Conservation (phyloP, 192 early-diverging fungal species). For the Linnemannia exigua region DNA sequence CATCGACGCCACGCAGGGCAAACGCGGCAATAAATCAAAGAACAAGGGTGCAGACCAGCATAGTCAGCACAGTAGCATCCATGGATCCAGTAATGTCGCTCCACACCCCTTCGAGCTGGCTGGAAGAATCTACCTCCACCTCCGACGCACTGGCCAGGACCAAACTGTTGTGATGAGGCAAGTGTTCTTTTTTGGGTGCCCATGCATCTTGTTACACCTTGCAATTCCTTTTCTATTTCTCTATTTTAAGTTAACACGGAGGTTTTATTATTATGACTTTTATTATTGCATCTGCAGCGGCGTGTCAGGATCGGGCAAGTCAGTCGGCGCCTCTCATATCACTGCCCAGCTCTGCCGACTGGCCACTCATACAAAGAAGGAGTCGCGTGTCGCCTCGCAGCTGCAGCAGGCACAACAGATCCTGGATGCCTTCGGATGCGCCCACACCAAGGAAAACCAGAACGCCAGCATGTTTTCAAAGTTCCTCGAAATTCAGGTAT, state of each 20-base stretch:
- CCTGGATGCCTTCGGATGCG: constrained; percentile 85
- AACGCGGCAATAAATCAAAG: constrained; percentile 1
- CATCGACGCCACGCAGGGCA: not conserved
- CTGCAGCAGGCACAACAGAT: constrained; percentile 78
- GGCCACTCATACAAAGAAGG: constrained; percentile 81
- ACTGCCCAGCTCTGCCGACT: constrained; percentile 81
- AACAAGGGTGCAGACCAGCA: constrained; percentile 28
- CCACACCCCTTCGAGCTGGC: constrained; percentile 82
- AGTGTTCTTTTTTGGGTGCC: not conserved
- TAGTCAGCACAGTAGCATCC: constrained; percentile 47
- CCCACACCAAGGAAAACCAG: constrained; percentile 71
- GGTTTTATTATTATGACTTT: constrained; percentile 1
- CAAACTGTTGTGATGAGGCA: constrained; percentile 76
- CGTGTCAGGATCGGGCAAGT: constrained; percentile 90
- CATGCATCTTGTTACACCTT: not conserved
- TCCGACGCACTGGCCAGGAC: constrained; percentile 77
- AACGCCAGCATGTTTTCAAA: constrained; percentile 83
- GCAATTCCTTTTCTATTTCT: not conserved
- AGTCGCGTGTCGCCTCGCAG: constrained; percentile 79
- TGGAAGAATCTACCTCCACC: constrained; percentile 76
- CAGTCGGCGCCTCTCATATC: constrained; percentile 78
- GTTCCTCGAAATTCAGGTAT: constrained; percentile 87
- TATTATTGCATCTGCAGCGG: constrained; percentile 68
- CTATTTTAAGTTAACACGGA: not conserved
- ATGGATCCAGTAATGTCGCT: constrained; percentile 37